Conservation (phyloP, 306 rosid species). For the barrel medic (Medicago truncatula) region MtrunA17r5.0-ANR NC_053048.1:24333501-24334000, state of each 20-base stretch:
- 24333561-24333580: slow-evolving; percentile 66
- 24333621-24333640: background rate
- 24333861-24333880: slow-evolving; percentile 56
- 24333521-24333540: slow-evolving; percentile 47
- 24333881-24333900: slow-evolving; percentile 57
- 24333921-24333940: slow-evolving; percentile 45
- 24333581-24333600: slow-evolving; percentile 38
- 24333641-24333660: background rate
- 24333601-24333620: background rate
- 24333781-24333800: slow-evolving; percentile 58
- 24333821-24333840: slow-evolving; percentile 60
- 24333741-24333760: background rate
- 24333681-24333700: background rate
- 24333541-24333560: slow-evolving; percentile 54
- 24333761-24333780: slow-evolving; percentile 56
- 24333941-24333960: slow-evolving; percentile 41
- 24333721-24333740: background rate
- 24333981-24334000: slow-evolving; percentile 46
- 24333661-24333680: background rate
- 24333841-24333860: slow-evolving; percentile 57
- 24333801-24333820: slow-evolving; percentile 53
- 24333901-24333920: slow-evolving; percentile 54
- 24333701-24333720: background rate
- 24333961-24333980: slow-evolving; percentile 15
- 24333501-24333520: slow-evolving; percentile 57